Evolutionary conservation across 169 alveolate species (phyloP).

Genomic region (Plasmodium knowlesi): DNA sequence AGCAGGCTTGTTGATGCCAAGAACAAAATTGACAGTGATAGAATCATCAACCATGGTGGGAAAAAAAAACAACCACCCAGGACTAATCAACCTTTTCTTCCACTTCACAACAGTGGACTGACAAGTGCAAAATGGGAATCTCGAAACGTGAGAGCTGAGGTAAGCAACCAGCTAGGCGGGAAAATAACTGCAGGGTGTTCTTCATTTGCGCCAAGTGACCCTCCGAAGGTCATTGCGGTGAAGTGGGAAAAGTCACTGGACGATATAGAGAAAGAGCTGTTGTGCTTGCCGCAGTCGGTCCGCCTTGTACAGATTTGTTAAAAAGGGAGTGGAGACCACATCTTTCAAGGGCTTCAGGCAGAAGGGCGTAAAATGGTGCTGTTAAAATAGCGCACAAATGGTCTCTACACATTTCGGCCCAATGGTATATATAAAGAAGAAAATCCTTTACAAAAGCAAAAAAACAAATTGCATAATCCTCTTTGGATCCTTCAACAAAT

Average conservation of each 20-base stretch:
- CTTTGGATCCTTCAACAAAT: neutral
- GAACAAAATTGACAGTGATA: neutral
- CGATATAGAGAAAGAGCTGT: slow-evolving; percentile 27
- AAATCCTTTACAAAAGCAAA: neutral
- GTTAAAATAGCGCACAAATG: neutral
- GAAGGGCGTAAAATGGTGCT: neutral
- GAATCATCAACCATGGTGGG: neutral
- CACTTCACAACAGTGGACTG: neutral
- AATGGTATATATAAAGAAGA: neutral
- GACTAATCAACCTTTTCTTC: neutral
- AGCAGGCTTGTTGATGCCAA: neutral
- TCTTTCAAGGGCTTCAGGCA: neutral
- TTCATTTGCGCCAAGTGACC: slow-evolving; percentile 11
- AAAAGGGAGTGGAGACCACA: neutral
- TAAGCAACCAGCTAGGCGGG: neutral
- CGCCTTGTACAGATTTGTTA: neutral
- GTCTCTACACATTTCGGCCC: neutral
- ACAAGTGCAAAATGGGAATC: neutral
- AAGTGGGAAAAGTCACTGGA: slow-evolving; percentile 3
- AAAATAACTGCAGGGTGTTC: neutral
- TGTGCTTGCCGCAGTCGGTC: slow-evolving; percentile 36
- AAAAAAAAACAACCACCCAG: neutral
- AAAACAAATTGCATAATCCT: neutral
- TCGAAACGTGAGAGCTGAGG: neutral
- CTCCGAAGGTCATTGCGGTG: slow-evolving; percentile 24